phyloP scores from a whole-genome alignment of 768 basidiomycete genomes.

The Lactarius akahatsu region DNA sequence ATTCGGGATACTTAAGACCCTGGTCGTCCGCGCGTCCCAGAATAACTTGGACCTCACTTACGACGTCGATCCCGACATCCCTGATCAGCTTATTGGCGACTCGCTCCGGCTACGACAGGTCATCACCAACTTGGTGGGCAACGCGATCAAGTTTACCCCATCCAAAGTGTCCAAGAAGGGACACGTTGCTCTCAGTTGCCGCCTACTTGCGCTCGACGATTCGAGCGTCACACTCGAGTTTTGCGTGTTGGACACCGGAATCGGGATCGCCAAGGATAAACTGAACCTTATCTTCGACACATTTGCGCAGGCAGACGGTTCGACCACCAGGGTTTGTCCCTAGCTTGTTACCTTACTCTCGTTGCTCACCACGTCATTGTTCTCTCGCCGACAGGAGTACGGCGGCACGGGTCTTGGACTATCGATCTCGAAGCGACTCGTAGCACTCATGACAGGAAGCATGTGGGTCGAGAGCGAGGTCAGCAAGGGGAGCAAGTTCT shows the following conservation, averaged over 20 bases:
- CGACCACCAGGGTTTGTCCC: conserved; percentile 80
- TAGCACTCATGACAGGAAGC: conserved; percentile 95
- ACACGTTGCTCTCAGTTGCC: conserved; percentile 85
- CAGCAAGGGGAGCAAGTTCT: conserved; percentile 89
- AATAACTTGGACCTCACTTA: conserved; percentile 96
- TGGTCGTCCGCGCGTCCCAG: conserved; percentile 96
- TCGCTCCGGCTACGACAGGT: conserved; percentile 92
- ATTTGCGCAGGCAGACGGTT: conserved; percentile 98
- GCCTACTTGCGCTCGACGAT: conserved; percentile 75
- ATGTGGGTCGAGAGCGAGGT: conserved; percentile 99
- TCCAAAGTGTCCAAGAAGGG: conserved; percentile 76
- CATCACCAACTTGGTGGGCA: conserved; percentile 92
- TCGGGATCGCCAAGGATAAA: conserved; percentile 98
- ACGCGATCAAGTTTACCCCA: conserved; percentile 97
- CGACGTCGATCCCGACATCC: conserved; percentile 92
- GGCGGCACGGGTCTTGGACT: conserved; percentile 96
- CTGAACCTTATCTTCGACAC: conserved; percentile 98
- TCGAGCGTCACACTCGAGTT: conserved; percentile 90
- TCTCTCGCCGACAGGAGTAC: conserved; percentile 63
- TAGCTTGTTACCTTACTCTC: conserved; percentile 8
- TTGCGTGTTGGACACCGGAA: conserved; percentile 96
- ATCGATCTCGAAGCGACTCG: conserved; percentile 96
- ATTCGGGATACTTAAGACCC: conserved; percentile 95
- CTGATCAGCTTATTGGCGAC: conserved; percentile 96
- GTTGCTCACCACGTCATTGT: background rate